Percentiles rank a stretch among this genome's conserved stretches.
These are phyloP conservation scores for Nicotiana benthamiana DNA, from an alignment of 257 asterid genomes.

Conservation along the genomic window DNA sequence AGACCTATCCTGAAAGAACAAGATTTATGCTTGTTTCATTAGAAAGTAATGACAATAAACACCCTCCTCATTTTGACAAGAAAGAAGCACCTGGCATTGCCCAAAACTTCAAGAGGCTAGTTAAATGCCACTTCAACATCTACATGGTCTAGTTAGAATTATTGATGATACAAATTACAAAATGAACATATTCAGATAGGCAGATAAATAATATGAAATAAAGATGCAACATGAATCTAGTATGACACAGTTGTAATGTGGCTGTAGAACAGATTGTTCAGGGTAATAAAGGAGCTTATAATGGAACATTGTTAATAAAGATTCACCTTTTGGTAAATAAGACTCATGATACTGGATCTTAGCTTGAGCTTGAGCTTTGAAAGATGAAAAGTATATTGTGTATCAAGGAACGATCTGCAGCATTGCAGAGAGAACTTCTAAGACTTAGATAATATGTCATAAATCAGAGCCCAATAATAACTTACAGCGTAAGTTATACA, in stretches of 20 bases:
- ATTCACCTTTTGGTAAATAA: constrained; percentile 75
- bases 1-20: neutral
- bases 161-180: neutral
- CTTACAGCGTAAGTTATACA: neutral
- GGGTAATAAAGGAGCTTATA: neutral
- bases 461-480: neutral
- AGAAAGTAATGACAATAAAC: neutral
- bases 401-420: constrained; percentile 92
- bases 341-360: constrained; percentile 83
- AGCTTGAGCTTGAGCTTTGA: constrained; percentile 76
- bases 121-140: neutral
- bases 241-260: neutral
- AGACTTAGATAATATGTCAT: neutral
- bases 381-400: constrained; percentile 78
- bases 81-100: neutral
- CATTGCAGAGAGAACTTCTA: neutral
- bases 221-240: neutral
- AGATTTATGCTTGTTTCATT: neutral
- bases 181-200: neutral
- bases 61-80: neutral
- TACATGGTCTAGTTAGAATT: neutral
- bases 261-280: neutral
- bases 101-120: neutral
- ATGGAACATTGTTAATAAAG: neutral
- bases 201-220: neutral